Evolutionary conservation across 495 filamentous ascomycete genomes (phyloP).

Genomic region (Aspergillus diversus): DNA sequence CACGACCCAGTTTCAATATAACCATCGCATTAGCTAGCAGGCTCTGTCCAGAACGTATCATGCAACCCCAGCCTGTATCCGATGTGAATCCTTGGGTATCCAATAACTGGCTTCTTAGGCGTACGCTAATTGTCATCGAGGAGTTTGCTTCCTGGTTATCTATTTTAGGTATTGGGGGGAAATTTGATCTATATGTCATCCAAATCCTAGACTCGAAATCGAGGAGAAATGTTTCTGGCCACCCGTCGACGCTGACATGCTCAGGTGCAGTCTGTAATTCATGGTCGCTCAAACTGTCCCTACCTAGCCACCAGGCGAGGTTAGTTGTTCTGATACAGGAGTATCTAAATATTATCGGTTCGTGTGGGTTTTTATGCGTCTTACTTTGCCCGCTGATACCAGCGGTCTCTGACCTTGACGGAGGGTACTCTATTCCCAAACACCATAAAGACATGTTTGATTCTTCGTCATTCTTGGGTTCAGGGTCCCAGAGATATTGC

Average conservation of each 20-base stretch:
- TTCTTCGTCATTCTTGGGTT: conserved; percentile 79
- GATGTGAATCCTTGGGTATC: conserved; percentile 86
- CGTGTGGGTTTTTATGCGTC: neutral
- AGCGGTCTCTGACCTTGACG: neutral
- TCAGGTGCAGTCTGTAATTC: conserved; percentile 33
- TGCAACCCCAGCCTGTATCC: conserved; percentile 97
- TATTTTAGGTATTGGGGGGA: conserved; percentile 78
- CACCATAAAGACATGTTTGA: conserved; percentile 81
- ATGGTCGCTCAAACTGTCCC: neutral
- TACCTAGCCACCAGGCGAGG: neutral
- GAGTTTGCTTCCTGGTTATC: conserved; percentile 68
- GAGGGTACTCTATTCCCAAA: conserved; percentile 74
- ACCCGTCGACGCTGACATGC: conserved; percentile 54
- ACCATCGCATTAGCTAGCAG: conserved; percentile 84
- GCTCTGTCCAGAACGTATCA: conserved; percentile 97
- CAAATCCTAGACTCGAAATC: conserved; percentile 94
- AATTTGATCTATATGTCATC: conserved; percentile 95
- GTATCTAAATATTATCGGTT: neutral
- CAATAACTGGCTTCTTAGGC: conserved; percentile 77
- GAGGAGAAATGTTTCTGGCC: conserved; percentile 84
- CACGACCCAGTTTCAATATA: conserved; percentile 75
- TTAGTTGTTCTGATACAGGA: neutral
- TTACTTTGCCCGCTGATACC: conserved; percentile 17
- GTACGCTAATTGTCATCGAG: conserved; percentile 84
- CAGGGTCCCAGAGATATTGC: conserved; percentile 93